phyloP scores from a whole-genome alignment of 208 protist genomes.

The Angomonas desouzai region DNA sequence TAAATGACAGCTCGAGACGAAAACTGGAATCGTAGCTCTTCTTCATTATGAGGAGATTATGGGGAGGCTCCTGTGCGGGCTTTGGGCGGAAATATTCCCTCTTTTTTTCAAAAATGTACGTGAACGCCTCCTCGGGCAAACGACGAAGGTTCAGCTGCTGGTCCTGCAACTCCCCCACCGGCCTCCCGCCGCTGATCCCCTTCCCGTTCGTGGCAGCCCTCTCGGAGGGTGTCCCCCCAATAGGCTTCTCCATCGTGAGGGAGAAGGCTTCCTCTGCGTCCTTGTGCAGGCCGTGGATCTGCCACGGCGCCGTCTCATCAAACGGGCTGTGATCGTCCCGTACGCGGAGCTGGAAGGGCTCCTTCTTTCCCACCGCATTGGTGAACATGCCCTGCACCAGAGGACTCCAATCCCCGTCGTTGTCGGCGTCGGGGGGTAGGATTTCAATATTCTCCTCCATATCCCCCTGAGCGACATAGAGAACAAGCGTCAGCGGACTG shows the following conservation, averaged over 20 bases:
- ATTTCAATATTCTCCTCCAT: slow-evolving; percentile 32
- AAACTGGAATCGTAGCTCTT: slow-evolving; percentile 70
- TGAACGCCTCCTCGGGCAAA: slow-evolving; percentile 34
- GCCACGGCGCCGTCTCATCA: slow-evolving; percentile 56
- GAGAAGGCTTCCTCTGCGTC: slow-evolving; percentile 38
- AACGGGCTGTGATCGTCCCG: slow-evolving; percentile 65
- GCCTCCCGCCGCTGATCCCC: slow-evolving; percentile 26
- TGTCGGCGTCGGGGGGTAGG: slow-evolving; percentile 24
- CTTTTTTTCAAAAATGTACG: slow-evolving; percentile 37
- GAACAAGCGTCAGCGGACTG: slow-evolving; percentile 42
- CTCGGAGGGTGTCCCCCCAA: slow-evolving; percentile 33
- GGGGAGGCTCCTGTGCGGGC: background rate
- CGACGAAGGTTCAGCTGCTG: slow-evolving; percentile 44
- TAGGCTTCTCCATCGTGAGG: slow-evolving; percentile 22
- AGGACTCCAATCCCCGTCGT: slow-evolving; percentile 58
- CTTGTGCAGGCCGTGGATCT: slow-evolving; percentile 46
- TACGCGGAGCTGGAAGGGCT: slow-evolving; percentile 50
- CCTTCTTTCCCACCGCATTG: slow-evolving; percentile 21
- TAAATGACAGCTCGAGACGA: slow-evolving; percentile 69
- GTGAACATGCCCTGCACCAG: slow-evolving; percentile 41
- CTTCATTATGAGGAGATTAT: slow-evolving; percentile 73
- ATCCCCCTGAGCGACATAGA: slow-evolving; percentile 67
- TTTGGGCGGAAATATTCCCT: slow-evolving; percentile 24
- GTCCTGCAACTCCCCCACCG: slow-evolving; percentile 28
- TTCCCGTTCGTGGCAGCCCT: slow-evolving; percentile 35